Evolutionary conservation across 2,329 filamentous ascomycete species (phyloP).

Genomic region (Colletotrichum sp.): DNA sequence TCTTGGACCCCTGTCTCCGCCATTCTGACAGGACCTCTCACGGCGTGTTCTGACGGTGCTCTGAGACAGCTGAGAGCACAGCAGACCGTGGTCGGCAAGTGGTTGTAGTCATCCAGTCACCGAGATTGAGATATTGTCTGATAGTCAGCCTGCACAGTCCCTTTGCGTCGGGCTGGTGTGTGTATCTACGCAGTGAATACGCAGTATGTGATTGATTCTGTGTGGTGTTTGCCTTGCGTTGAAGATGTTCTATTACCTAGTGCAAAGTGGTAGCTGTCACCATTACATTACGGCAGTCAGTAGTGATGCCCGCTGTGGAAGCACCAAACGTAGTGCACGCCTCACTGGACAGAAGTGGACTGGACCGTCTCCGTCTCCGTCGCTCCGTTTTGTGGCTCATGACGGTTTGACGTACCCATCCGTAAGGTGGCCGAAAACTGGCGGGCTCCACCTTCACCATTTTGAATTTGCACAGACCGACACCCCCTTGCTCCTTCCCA

Average conservation of each 20-base stretch:
- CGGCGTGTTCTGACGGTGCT: neutral
- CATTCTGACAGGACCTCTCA: neutral
- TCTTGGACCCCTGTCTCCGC: neutral
- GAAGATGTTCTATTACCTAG: neutral
- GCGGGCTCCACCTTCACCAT: neutral
- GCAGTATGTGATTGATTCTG: neutral
- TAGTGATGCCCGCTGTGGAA: neutral
- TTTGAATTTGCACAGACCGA: neutral
- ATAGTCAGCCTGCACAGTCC: neutral
- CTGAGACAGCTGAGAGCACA: neutral
- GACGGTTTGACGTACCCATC: neutral
- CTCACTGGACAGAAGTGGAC: too few relatives aligned
- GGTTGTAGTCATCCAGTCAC: neutral
- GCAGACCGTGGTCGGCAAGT: neutral
- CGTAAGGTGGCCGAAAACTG: neutral
- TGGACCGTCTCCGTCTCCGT: neutral
- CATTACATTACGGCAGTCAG: neutral
- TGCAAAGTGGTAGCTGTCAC: neutral
- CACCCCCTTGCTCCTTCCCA: neutral
- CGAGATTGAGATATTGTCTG: neutral
- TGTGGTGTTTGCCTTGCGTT: neutral
- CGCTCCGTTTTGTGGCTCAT: neutral
- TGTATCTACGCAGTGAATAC: neutral
- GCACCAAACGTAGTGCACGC: neutral
- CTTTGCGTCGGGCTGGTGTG: neutral